Evolutionary conservation across 768 basidiomycete genomes (phyloP), one percentile per base, ranked within the genome.

Genomic region (Mycena vulgaris): DNA sequence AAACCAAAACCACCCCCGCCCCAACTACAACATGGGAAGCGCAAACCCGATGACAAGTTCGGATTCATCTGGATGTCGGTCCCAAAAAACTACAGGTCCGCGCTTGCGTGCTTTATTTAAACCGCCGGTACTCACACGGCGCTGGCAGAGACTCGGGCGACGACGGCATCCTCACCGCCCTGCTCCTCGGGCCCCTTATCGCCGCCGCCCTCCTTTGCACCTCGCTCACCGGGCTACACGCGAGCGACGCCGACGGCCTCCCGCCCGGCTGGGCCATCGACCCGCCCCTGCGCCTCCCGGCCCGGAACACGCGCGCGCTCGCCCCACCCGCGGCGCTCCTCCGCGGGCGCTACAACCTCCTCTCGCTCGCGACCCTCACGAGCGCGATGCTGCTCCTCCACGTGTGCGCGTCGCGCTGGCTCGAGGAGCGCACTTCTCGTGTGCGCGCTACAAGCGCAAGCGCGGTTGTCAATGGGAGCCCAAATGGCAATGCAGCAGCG

Each of bases 11-110:
- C 33, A 17, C 23, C 13, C 37, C 27, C 25, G 33, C 35, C 8
- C 48, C 37, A 11, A 8, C 48, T 13, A 14, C n/a, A 35, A 14
- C n/a, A 35, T 9, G 33, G 17, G 5, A 59, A 77, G 78, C 30
- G 61, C 74, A 33, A 67, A 75, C 31, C 73, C 74, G 58, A 82
- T 81, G 68, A 89, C 86, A 80, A 81, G 75, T 89, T 90, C 64
- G 90, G 91, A 37, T 93, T 90, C 76, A 87, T 95, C 28, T 96
- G 94, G 94, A 95, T 96, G 95, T 93, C 94, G 19, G 93, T 95
- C 6, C 92, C 93, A 0, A 94, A 95, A 80, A 95, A 96, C 76
- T 96, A 94, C 77, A 86, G 94, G 93, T 92, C 27, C 47, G 40
- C 19, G 11, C 14, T 40, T 19, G 71, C 47, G 82, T 75, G 45